phyloP scores from a whole-genome alignment of 2,329 filamentous ascomycete genomes.

The Aspergillus piperis region DNA sequence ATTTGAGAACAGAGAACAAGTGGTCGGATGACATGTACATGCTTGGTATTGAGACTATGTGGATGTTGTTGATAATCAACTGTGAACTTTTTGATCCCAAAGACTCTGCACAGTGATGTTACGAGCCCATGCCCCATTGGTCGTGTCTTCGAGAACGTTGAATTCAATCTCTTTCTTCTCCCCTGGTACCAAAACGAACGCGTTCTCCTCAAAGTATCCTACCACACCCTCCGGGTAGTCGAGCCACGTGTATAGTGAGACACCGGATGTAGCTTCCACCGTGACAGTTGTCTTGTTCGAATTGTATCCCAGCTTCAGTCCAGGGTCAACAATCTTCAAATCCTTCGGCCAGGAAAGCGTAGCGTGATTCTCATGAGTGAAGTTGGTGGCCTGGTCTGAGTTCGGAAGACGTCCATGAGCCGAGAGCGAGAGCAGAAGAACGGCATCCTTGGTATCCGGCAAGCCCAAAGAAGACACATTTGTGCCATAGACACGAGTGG shows the following conservation, averaged over 20 bases:
- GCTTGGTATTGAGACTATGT: background rate
- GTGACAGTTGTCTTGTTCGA: constrained; percentile 42
- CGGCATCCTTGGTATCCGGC: constrained; percentile 36
- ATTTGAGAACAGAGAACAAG: background rate
- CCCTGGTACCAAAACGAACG: constrained; percentile 52
- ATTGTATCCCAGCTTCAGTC: constrained; percentile 43
- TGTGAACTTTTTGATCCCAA: constrained; percentile 47
- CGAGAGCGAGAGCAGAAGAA: constrained; percentile 50
- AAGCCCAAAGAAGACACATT: constrained; percentile 41
- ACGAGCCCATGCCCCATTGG: constrained; percentile 46
- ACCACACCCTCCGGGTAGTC: constrained; percentile 54
- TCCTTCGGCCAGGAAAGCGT: constrained; percentile 50
- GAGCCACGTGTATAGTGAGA: constrained; percentile 59
- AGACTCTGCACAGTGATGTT: constrained; percentile 55
- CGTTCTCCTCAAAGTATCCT: constrained; percentile 56
- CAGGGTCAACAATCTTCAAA: constrained; percentile 53
- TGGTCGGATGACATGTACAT: background rate
- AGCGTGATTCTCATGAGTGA: constrained; percentile 55
- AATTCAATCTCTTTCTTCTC: constrained; percentile 50
- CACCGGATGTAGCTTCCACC: constrained; percentile 50
- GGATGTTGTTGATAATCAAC: background rate
- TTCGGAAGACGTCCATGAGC: constrained; percentile 53
- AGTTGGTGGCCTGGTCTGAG: constrained; percentile 36
- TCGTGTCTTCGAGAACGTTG: constrained; percentile 49
- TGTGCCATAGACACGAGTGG: constrained; percentile 48